Evolutionary conservation across 768 basidiomycete species (phyloP).

Genomic region (Suillus luteus): DNA sequence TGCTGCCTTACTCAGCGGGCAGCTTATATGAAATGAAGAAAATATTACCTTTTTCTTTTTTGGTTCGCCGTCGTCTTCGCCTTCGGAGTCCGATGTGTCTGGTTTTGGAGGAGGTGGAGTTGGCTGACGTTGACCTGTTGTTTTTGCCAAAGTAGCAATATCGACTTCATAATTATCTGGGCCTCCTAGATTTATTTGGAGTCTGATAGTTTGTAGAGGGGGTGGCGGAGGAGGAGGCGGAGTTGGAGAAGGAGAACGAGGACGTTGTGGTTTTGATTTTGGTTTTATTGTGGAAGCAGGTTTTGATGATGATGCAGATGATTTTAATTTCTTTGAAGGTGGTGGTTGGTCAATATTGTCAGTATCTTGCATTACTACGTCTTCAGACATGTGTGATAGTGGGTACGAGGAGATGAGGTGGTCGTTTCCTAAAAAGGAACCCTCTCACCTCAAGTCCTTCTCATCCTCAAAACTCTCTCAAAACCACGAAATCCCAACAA

Average conservation of each 20-base stretch:
- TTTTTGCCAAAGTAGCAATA: conserved; percentile 49
- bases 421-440: conserved; percentile 35
- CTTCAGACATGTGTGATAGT: conserved; percentile 24
- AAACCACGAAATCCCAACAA: too few species aligned
- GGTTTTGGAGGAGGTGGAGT: conserved; percentile 53
- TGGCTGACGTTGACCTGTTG: conserved; percentile 64
- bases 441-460: background rate
- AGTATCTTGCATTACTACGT: conserved; percentile 32
- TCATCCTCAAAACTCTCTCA: too few species aligned
- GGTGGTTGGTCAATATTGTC: conserved; percentile 27
- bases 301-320: conserved; percentile 30
- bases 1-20: conserved; percentile 30
- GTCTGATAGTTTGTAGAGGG: conserved; percentile 63
- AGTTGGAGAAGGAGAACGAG: conserved; percentile 59
- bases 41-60: conserved; percentile 42
- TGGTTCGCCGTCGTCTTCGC: conserved; percentile 43
- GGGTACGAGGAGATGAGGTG: conserved; percentile 24
- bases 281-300: conserved; percentile 46
- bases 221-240: conserved; percentile 50
- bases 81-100: conserved; percentile 60
- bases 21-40: background rate
- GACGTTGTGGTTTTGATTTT: conserved; percentile 48
- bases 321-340: conserved; percentile 31
- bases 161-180: conserved; percentile 78
- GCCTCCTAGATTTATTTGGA: conserved; percentile 69